A percentile compares a stretch with the other conserved stretches of the same genome.
phyloP scores from a whole-genome alignment of 2,329 filamentous ascomycete genomes.

The Chrysoporthe puriensis region DNA sequence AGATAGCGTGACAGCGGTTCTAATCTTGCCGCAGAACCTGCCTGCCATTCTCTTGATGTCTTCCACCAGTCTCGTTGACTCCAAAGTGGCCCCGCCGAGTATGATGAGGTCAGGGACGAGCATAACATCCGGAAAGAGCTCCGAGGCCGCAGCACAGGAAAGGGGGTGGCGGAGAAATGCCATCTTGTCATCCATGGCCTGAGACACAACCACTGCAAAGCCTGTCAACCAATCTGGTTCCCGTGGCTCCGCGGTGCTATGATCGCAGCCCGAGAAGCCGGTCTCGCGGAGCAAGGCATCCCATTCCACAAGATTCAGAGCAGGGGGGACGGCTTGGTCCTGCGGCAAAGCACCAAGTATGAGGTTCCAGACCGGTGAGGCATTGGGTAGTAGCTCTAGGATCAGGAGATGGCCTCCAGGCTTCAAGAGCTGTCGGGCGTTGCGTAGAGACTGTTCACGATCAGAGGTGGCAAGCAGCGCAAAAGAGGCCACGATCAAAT shows the following conservation, averaged over 20 bases:
- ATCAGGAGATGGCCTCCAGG: conserved; percentile 2
- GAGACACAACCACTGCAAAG: neutral
- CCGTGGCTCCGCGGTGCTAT: neutral
- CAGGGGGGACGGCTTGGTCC: neutral
- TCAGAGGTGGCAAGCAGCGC: neutral
- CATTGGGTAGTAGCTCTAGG: neutral
- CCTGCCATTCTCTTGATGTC: no score
- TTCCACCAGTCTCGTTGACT: no score
- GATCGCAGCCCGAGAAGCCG: conserved; percentile 11
- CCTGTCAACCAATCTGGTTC: neutral
- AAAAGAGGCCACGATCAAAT: conserved; percentile 1
- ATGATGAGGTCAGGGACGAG: no score
- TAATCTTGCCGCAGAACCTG: no score
- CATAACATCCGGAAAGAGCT: no score
- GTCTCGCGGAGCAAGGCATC: neutral
- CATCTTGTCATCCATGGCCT: conserved; percentile 7
- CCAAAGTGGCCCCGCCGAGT: no score
- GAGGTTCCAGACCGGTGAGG: no score
- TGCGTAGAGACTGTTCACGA: neutral
- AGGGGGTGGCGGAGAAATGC: conserved; percentile 4
- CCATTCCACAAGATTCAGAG: neutral
- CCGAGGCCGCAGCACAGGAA: no score
- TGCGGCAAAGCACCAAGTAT: no score
- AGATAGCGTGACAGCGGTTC: no score
- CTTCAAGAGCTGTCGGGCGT: neutral